phyloP scores from a whole-genome alignment of 208 protist genomes.

The Trypanosoma brucei region DNA sequence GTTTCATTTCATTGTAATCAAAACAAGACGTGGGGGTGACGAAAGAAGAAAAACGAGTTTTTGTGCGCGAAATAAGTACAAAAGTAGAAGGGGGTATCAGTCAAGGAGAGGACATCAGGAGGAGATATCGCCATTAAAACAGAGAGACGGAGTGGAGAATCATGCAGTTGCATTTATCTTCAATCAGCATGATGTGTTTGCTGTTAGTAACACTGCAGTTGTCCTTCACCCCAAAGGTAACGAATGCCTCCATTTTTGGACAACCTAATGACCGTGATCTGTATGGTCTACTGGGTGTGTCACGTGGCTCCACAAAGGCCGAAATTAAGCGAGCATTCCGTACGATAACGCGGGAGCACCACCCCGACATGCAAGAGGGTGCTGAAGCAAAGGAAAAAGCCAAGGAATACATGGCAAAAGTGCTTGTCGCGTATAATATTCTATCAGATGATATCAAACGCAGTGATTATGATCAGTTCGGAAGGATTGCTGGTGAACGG shows the following conservation, averaged over 20 bases:
- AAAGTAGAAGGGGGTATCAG: no score
- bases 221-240: slow-evolving; percentile 3
- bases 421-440: slow-evolving; percentile 78
- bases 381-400: slow-evolving; percentile 79
- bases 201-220: slow-evolving; percentile 20
- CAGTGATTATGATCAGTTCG: slow-evolving; percentile 63
- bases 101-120: no score
- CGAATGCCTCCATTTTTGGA: slow-evolving; percentile 6
- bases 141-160: background rate
- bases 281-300: slow-evolving; percentile 69
- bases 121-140: no score
- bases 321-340: slow-evolving; percentile 83
- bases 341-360: slow-evolving; percentile 57
- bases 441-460: slow-evolving; percentile 67
- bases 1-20: no score
- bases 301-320: slow-evolving; percentile 35
- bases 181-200: background rate
- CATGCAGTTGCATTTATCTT: background rate
- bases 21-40: no score
- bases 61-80: no score
- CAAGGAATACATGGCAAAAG: slow-evolving; percentile 74
- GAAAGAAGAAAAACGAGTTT: no score
- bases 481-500: slow-evolving; percentile 61
- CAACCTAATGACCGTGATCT: slow-evolving; percentile 32
- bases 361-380: slow-evolving; percentile 88